phyloP scores from a whole-genome alignment of 495 filamentous ascomycete species.

The Aspergillus steynii region DNA sequence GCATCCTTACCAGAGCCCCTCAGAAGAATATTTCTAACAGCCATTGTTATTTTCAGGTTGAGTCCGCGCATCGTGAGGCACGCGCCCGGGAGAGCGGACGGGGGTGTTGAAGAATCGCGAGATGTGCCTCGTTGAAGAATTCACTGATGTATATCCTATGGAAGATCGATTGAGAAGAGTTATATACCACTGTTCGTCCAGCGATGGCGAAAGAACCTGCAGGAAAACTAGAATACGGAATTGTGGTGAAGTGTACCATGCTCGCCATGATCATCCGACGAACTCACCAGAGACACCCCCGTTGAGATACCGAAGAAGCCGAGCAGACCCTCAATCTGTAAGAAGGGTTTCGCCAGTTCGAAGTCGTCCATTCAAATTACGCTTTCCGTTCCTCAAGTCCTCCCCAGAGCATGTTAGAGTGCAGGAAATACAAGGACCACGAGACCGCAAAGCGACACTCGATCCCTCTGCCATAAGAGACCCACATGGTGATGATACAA shows the following conservation, averaged over 20 bases:
- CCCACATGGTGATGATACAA: not conserved
- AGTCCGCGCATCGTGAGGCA: not conserved
- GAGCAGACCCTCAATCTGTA: slow-evolving; percentile 11
- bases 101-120: not conserved
- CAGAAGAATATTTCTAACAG: not conserved
- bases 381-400: slow-evolving; percentile 17
- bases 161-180: slow-evolving; percentile 25
- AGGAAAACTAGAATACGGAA: slow-evolving; percentile 12
- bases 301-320: slow-evolving; percentile 15
- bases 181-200: slow-evolving; percentile 14
- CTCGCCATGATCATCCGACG: slow-evolving; percentile 10
- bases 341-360: slow-evolving; percentile 10
- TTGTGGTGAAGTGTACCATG: slow-evolving; percentile 14
- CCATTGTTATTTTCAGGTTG: not conserved
- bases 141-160: slow-evolving; percentile 16
- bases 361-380: slow-evolving; percentile 17
- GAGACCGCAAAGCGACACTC: not conserved
- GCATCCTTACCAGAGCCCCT: not conserved
- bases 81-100: not conserved
- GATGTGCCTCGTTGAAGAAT: slow-evolving; percentile 18
- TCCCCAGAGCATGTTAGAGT: not conserved
- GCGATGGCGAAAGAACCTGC: slow-evolving; percentile 11
- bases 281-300: slow-evolving; percentile 4
- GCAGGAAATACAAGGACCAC: not conserved
- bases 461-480: not conserved